These are phyloP conservation scores for Cladorrhinum sp. DNA, from an alignment of 2,329 filamentous ascomycete species.

Conservation along the genomic window DNA sequence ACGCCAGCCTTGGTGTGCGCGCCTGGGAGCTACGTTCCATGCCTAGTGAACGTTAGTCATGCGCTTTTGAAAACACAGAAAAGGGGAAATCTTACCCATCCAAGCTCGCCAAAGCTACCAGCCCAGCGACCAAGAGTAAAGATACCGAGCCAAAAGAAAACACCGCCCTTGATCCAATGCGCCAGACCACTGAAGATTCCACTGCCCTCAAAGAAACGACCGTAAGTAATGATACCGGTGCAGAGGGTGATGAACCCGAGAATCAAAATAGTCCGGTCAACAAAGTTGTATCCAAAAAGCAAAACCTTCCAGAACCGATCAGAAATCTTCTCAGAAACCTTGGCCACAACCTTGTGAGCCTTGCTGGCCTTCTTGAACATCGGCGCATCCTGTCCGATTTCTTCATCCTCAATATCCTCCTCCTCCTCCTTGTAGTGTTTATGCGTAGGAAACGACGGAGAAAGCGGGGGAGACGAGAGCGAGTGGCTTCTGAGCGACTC, in stretches of 20 bases:
- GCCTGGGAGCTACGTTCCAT: conserved; percentile 78
- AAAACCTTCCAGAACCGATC: conserved; percentile 56
- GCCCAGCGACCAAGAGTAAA: conserved; percentile 86
- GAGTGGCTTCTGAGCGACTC: conserved; percentile 65
- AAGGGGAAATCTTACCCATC: conserved; percentile 59
- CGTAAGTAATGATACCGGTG: conserved; percentile 73
- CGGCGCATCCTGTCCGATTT: conserved; percentile 31
- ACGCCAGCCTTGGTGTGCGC: conserved; percentile 58
- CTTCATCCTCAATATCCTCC: conserved; percentile 43
- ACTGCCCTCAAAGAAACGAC: conserved; percentile 72
- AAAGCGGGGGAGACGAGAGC: conserved; percentile 61
- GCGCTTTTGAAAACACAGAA: neutral
- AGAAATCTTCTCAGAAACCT: conserved; percentile 55
- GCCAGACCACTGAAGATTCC: conserved; percentile 81
- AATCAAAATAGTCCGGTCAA: conserved; percentile 75
- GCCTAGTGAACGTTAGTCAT: conserved; percentile 45
- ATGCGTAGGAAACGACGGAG: conserved; percentile 43
- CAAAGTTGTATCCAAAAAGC: conserved; percentile 58
- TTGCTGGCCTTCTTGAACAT: conserved; percentile 44
- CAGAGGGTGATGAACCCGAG: conserved; percentile 72
- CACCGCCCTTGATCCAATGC: conserved; percentile 90
- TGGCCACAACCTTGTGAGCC: conserved; percentile 50
- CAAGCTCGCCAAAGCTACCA: conserved; percentile 83
- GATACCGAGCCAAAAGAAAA: conserved; percentile 92
- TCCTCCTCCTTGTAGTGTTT: conserved; percentile 42